Conservation (phyloP, 208 protist genomes). For the Acanthamoeba lenticulata region DNA sequence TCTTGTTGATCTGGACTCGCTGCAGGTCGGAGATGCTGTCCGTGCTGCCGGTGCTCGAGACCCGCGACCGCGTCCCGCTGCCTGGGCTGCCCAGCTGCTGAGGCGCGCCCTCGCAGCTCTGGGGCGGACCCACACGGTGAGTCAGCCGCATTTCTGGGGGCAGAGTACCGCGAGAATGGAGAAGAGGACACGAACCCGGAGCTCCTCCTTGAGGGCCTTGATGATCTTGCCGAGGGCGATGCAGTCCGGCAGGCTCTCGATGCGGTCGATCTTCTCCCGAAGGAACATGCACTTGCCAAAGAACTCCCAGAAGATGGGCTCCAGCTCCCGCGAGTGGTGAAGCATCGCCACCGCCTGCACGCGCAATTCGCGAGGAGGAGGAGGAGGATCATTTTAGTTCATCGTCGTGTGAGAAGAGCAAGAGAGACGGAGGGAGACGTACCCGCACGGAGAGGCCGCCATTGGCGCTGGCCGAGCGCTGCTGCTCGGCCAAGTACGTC, state of each 20-base stretch:
- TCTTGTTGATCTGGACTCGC: neutral
- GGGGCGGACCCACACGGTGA: too few species aligned
- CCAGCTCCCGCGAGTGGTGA: slow-evolving; percentile 5
- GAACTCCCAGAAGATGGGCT: slow-evolving; percentile 22
- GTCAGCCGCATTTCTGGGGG: too few species aligned
- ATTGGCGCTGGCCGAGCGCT: neutral
- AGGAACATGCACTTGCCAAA: neutral
- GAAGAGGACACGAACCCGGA: neutral
- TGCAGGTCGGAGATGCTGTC: neutral
- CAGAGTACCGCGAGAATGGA: neutral
- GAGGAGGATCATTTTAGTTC: neutral
- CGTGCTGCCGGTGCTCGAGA: neutral
- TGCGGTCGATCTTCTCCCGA: neutral
- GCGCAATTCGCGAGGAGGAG: neutral
- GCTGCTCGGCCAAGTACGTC: neutral
- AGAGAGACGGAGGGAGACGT: neutral
- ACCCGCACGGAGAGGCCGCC: neutral
- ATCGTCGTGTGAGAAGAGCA: too few species aligned
- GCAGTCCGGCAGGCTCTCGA: neutral
- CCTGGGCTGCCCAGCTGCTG: neutral
- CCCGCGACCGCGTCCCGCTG: too few species aligned
- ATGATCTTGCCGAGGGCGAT: slow-evolving; percentile 16
- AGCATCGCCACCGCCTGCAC: neutral
- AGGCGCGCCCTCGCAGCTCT: neutral
- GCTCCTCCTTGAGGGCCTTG: slow-evolving; percentile 10